phyloP scores from a whole-genome alignment of 23 red algal species.

The Gracilaria vermiculophylla region DNA sequence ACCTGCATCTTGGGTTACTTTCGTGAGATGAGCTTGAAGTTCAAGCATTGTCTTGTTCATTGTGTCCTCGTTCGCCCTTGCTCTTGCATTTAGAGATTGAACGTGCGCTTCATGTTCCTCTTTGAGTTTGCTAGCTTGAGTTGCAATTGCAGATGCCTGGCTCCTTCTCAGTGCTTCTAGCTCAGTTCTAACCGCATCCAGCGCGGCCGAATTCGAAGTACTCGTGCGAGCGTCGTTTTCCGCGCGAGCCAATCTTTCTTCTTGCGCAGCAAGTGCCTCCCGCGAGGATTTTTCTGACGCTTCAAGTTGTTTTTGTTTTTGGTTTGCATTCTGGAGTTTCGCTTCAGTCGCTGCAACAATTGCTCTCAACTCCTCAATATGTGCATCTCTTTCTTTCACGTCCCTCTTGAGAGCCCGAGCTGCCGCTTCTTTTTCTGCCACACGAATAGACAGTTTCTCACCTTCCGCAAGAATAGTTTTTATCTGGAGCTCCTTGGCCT shows the following conservation, averaged over 20 bases:
- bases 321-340: conserved; percentile 32
- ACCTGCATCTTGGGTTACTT: conserved; percentile 48
- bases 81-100: background rate
- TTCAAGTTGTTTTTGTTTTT: conserved; percentile 55
- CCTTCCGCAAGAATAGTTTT: conserved; percentile 70
- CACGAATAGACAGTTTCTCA: conserved; percentile 67
- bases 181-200: conserved; percentile 63
- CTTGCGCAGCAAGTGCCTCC: conserved; percentile 34
- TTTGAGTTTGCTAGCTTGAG: conserved; percentile 30
- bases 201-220: conserved; percentile 41
- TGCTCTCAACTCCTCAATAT: conserved; percentile 37
- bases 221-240: conserved; percentile 49
- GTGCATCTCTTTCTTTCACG: conserved; percentile 53
- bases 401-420: conserved; percentile 48
- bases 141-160: conserved; percentile 61
- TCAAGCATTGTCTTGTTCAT: conserved; percentile 69
- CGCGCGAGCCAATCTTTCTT: conserved; percentile 39
- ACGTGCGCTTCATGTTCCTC: conserved; percentile 35
- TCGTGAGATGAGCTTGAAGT: conserved; percentile 53
- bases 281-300: conserved; percentile 38
- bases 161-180: conserved; percentile 62
- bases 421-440: conserved; percentile 78
- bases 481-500: conserved; percentile 79
- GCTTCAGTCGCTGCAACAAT: conserved; percentile 44
- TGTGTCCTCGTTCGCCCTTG: conserved; percentile 18